Percentiles rank a stretch among this genome's conserved stretches.
These are phyloP conservation scores for Pythium coloratum DNA, from an alignment of 352 stramenopile species.

Conservation along the genomic window DNA sequence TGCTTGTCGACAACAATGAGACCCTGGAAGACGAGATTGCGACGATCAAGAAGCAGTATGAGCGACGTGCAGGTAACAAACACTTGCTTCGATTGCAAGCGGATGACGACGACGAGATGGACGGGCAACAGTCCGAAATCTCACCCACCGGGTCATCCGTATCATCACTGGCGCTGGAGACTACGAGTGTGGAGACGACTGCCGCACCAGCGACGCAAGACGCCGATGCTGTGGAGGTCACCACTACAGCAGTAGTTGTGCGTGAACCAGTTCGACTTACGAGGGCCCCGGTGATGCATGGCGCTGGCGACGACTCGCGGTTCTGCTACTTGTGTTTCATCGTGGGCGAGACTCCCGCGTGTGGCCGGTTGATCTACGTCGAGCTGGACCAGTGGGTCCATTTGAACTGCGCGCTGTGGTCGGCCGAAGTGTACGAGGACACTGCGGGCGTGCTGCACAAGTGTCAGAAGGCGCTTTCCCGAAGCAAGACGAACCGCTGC, in stretches of 20 bases:
- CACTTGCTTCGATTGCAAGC: slow-evolving; percentile 44
- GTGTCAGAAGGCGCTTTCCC: slow-evolving; percentile 88
- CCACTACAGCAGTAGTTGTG: not conserved
- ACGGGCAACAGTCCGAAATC: slow-evolving; percentile 14
- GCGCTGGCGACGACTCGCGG: slow-evolving; percentile 57
- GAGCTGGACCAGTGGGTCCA: slow-evolving; percentile 90
- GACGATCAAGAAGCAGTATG: slow-evolving; percentile 79
- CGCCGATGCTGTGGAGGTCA: not conserved
- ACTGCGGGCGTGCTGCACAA: slow-evolving; percentile 66
- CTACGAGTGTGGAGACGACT: not conserved
- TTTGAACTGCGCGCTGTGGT: slow-evolving; percentile 92
- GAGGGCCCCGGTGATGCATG: slow-evolving; percentile 2
- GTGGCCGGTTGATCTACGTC: slow-evolving; percentile 79
- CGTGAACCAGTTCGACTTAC: not conserved
- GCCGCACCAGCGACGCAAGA: not conserved
- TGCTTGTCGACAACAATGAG: slow-evolving; percentile 40
- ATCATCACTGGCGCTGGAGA: slow-evolving; percentile 7
- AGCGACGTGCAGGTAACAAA: slow-evolving; percentile 58
- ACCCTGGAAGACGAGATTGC: slow-evolving; percentile 72
- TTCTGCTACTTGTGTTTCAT: slow-evolving; percentile 84
- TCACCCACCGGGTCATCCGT: slow-evolving; percentile 18
- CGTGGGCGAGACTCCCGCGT: slow-evolving; percentile 68
- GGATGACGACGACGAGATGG: slow-evolving; percentile 26
- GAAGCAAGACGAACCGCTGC: slow-evolving; percentile 89
- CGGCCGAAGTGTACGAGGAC: slow-evolving; percentile 90